phyloP scores from a whole-genome alignment of 2,329 filamentous ascomycete species.

The Phaeosphaeria sp. region DNA sequence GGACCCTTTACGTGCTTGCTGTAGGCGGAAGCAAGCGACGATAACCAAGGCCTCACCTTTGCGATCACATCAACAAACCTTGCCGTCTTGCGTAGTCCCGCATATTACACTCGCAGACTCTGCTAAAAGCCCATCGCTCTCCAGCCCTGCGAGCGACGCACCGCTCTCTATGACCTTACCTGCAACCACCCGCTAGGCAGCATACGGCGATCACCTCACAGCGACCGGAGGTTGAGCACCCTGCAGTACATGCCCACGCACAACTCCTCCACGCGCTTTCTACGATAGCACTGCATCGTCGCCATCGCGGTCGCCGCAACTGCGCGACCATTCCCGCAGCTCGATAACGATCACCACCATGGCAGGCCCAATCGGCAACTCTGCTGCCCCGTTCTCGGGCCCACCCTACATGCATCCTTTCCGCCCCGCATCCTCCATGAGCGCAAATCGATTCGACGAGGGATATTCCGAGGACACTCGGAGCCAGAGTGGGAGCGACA shows the following conservation, averaged over 20 bases:
- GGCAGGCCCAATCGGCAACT: constrained; percentile 37
- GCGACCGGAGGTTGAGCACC: background rate
- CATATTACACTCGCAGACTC: background rate
- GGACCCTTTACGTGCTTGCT: background rate
- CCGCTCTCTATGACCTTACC: background rate
- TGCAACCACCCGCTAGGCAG: constrained; percentile 1
- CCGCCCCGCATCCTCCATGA: constrained; percentile 45
- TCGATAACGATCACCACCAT: constrained; percentile 26
- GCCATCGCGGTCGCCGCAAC: background rate
- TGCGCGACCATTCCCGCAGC: background rate
- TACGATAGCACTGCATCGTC: background rate
- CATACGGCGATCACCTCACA: background rate
- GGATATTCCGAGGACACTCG: constrained; percentile 81
- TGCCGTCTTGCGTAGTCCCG: background rate
- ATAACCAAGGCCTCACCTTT: background rate
- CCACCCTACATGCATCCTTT: constrained; percentile 46
- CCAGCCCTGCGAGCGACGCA: background rate
- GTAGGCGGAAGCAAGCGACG: constrained; percentile 3
- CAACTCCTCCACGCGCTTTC: constrained; percentile 1
- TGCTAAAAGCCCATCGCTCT: background rate
- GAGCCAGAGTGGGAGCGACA: constrained; percentile 55
- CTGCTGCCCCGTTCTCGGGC: constrained; percentile 33
- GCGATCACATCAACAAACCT: background rate
- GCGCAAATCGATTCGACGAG: constrained; percentile 68
- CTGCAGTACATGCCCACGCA: constrained; percentile 3